Percentiles rank a stretch among this genome's conserved stretches.
phyloP scores from a whole-genome alignment of 2,329 filamentous ascomycete genomes.

The Rhynchosporium agropyri region DNA sequence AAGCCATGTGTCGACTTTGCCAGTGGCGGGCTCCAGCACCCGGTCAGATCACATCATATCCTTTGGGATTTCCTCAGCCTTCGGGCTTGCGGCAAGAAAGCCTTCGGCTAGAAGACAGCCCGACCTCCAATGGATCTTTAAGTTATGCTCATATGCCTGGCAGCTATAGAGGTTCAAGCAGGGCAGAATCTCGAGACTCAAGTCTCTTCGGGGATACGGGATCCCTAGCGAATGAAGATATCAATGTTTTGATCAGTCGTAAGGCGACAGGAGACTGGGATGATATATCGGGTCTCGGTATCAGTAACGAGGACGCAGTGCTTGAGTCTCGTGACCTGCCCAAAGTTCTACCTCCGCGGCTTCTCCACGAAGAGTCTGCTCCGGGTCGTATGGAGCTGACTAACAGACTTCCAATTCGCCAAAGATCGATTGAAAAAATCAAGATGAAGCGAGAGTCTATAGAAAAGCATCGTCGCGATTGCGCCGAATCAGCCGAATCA shows the following conservation, averaged over 20 bases:
- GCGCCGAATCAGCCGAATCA: conserved; percentile 78
- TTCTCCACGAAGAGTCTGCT: conserved; percentile 65
- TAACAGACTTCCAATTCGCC: conserved; percentile 48
- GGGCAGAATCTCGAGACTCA: conserved; percentile 86
- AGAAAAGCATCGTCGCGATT: conserved; percentile 73
- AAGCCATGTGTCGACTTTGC: conserved; percentile 84
- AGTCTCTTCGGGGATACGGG: conserved; percentile 88
- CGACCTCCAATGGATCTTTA: conserved; percentile 62
- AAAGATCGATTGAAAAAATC: conserved; percentile 73
- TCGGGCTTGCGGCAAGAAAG: conserved; percentile 68
- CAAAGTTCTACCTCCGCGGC: conserved; percentile 53
- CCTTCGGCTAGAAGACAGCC: conserved; percentile 73
- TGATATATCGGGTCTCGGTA: conserved; percentile 77
- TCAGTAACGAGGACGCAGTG: conserved; percentile 59
- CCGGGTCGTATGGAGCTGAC: conserved; percentile 58
- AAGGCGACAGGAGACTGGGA: conserved; percentile 79
- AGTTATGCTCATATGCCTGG: conserved; percentile 75
- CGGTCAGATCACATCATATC: conserved; percentile 47
- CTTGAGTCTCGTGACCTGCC: conserved; percentile 43
- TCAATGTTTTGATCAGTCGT: conserved; percentile 73
- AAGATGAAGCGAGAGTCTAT: conserved; percentile 73
- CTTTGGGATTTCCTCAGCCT: conserved; percentile 61
- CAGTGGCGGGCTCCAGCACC: conserved; percentile 84
- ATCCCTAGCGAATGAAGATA: conserved; percentile 74
- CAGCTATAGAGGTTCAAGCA: conserved; percentile 76